A percentile compares a stretch with the other conserved stretches of the same genome.
Conservation (phyloP, 768 basidiomycete species). For the Porphyrellus cyaneotinctus region DNA sequence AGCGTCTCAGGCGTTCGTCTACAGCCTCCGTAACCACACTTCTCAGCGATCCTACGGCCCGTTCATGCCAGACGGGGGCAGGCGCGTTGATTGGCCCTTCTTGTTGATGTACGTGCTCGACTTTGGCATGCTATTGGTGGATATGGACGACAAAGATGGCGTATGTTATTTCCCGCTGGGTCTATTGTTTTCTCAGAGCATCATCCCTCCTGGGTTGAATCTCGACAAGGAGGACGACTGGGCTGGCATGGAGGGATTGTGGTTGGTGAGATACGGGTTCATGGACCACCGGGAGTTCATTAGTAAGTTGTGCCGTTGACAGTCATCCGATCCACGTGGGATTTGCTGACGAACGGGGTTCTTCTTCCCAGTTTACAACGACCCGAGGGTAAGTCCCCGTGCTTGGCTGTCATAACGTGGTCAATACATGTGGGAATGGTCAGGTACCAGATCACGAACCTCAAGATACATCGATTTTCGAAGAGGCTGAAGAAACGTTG, state of each 20-base stretch:
- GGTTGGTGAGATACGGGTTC: slow-evolving; percentile 65
- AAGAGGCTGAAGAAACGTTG: slow-evolving; percentile 48
- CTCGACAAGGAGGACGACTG: slow-evolving; percentile 30
- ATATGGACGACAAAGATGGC: slow-evolving; percentile 32
- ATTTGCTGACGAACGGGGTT: slow-evolving; percentile 3
- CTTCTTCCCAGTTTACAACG: slow-evolving; percentile 46
- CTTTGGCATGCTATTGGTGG: slow-evolving; percentile 50
- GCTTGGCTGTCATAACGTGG: neutral
- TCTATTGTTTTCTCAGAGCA: slow-evolving; percentile 50
- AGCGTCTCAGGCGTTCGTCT: slow-evolving; percentile 52
- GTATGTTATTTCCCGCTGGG: slow-evolving; percentile 39
- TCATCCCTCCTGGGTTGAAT: slow-evolving; percentile 38
- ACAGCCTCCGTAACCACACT: slow-evolving; percentile 56
- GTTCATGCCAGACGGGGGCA: slow-evolving; percentile 42
- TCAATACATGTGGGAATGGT: slow-evolving; percentile 1
- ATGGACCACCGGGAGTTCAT: slow-evolving; percentile 64
- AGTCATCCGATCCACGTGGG: neutral
- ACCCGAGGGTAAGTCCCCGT: slow-evolving; percentile 25
- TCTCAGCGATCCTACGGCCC: slow-evolving; percentile 54
- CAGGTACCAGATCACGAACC: slow-evolving; percentile 31
- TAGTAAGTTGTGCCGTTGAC: slow-evolving; percentile 40
- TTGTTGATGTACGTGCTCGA: slow-evolving; percentile 52
- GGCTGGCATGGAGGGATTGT: slow-evolving; percentile 48
- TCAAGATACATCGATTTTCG: slow-evolving; percentile 47
- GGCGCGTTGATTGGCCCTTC: slow-evolving; percentile 56